These are phyloP conservation scores for Licmophora abbreviata DNA, from an alignment of 108 stramenopile species.

Conservation along the genomic window DNA sequence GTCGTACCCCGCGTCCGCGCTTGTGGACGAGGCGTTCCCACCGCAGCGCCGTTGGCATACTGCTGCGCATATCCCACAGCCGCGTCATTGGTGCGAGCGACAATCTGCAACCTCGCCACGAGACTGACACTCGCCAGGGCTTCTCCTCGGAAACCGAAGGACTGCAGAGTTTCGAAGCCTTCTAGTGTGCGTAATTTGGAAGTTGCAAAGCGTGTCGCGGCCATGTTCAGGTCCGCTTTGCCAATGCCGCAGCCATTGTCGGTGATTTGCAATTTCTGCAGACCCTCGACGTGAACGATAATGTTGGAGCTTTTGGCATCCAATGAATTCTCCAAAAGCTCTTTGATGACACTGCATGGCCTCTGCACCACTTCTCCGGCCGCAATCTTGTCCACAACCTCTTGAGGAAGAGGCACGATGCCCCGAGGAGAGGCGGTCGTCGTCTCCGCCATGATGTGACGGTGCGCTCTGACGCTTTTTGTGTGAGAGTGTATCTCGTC, in stretches of 20 bases:
- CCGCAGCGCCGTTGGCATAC: slow-evolving; percentile 72
- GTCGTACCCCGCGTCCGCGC: slow-evolving; percentile 90
- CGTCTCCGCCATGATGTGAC: background rate
- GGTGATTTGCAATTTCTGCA: slow-evolving; percentile 18
- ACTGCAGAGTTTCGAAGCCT: slow-evolving; percentile 68
- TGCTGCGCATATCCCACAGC: slow-evolving; percentile 50
- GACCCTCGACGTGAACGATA: slow-evolving; percentile 15
- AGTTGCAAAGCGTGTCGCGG: slow-evolving; percentile 94
- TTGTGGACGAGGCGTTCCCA: slow-evolving; percentile 54
- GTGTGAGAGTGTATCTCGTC: too few relatives aligned
- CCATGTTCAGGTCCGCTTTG: slow-evolving; percentile 66
- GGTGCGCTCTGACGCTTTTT: too few relatives aligned
- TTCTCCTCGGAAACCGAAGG: slow-evolving; percentile 99
- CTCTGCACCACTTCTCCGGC: slow-evolving; percentile 99
- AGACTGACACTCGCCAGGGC: slow-evolving; percentile 78
- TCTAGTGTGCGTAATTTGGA: slow-evolving; percentile 81
- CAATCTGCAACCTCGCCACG: slow-evolving; percentile 48
- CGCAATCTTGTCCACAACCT: slow-evolving; percentile 93
- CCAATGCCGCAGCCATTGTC: slow-evolving; percentile 76
- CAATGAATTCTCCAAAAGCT: slow-evolving; percentile 94
- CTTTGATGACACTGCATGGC: slow-evolving; percentile 91
- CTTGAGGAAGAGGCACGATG: slow-evolving; percentile 66
- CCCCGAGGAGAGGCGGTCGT: background rate
- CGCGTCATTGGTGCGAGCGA: slow-evolving; percentile 21
- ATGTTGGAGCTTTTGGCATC: slow-evolving; percentile 78